These are phyloP conservation scores for Stenocarpella maydis DNA, from an alignment of 2,329 filamentous ascomycete genomes.

Conservation along the genomic window DNA sequence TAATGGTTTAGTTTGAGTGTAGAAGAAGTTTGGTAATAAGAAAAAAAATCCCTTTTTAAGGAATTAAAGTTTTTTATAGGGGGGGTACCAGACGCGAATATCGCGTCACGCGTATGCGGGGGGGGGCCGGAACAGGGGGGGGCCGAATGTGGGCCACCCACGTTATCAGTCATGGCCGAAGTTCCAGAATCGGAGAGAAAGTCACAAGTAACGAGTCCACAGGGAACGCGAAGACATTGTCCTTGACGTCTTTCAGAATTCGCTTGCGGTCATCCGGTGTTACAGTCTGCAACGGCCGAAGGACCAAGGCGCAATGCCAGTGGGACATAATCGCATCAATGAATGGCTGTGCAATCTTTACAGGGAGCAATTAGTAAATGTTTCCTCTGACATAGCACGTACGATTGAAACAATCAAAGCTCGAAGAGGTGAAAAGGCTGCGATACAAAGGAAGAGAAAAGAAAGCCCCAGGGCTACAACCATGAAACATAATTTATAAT, in stretches of 20 bases:
- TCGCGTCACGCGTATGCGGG: no score
- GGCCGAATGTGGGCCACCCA: no score
- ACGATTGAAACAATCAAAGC: no score
- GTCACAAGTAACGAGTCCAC: neutral
- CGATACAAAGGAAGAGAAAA: no score
- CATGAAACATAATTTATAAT: neutral
- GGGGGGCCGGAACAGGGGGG: no score
- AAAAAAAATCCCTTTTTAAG: no score
- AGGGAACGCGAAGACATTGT: neutral
- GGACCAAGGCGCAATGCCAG: neutral
- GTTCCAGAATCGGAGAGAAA: neutral
- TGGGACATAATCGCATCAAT: neutral
- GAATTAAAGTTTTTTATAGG: no score
- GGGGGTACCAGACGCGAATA: no score
- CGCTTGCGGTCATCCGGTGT: neutral
- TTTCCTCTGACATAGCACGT: neutral
- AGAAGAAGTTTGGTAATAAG: no score
- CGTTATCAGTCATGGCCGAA: neutral
- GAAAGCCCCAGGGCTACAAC: neutral
- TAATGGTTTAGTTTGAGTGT: no score
- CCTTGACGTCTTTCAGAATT: neutral
- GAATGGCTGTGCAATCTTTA: neutral
- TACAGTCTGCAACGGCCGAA: neutral
- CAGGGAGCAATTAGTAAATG: neutral
- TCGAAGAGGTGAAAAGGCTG: no score